A percentile compares a stretch with the other conserved stretches of the same genome.
Evolutionary conservation across 192 early-diverging fungal genomes (phyloP).

Genomic region (Diversispora eburnea): DNA sequence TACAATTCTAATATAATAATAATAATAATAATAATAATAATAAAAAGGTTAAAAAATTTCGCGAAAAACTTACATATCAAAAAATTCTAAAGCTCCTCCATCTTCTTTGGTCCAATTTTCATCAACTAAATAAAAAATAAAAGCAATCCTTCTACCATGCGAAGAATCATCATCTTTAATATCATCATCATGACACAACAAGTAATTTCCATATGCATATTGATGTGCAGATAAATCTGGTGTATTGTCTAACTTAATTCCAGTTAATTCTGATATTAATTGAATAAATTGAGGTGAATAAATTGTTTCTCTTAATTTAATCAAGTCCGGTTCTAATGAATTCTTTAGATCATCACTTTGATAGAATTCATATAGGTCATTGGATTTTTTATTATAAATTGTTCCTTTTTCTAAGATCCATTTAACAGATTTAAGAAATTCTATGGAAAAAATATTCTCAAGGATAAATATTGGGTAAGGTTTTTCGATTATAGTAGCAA

Average conservation of each 20-base stretch:
- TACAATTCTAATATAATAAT: neutral
- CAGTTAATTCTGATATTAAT: constrained; percentile 59
- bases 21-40: neutral
- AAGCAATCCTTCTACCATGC: constrained; percentile 59
- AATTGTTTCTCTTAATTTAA: constrained; percentile 52
- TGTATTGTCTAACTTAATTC: constrained; percentile 55
- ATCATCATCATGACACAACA: constrained; percentile 75
- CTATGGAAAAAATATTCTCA: constrained; percentile 36
- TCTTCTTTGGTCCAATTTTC: constrained; percentile 60
- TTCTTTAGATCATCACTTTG: constrained; percentile 60
- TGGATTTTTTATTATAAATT: constrained; percentile 49
- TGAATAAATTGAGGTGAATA: constrained; percentile 59
- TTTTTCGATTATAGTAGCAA: constrained; percentile 25
- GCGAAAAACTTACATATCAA: constrained; percentile 39
- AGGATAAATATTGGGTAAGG: constrained; percentile 40
- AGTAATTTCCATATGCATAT: constrained; percentile 57
- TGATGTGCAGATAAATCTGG: constrained; percentile 67
- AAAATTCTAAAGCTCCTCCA: constrained; percentile 64
- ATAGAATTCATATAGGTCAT: constrained; percentile 70
- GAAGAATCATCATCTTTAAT: constrained; percentile 53
- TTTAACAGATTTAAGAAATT: constrained; percentile 38
- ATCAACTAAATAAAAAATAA: constrained; percentile 70
- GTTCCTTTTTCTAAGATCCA: constrained; percentile 36
- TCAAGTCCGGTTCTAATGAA: constrained; percentile 40
- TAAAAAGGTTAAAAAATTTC: neutral